Evolutionary conservation across 805 yeast genomes (phyloP).

Genomic region (Saccharomycopsis fibuligera): DNA sequence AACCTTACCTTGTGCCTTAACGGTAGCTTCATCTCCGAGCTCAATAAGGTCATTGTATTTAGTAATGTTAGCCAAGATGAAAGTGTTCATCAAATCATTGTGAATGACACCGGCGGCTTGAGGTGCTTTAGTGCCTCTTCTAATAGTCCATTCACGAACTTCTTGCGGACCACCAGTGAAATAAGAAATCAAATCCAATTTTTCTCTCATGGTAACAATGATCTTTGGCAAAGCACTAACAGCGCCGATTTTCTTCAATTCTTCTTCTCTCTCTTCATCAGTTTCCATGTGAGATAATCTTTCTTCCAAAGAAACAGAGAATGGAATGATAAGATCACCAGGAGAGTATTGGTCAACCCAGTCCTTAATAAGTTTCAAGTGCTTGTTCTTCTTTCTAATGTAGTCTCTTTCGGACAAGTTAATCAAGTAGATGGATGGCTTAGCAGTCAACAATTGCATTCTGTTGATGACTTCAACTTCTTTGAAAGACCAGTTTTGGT

Average conservation of each 20-base stretch:
- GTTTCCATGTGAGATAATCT: constrained; percentile 81
- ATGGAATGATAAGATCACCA: constrained; percentile 86
- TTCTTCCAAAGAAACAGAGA: constrained; percentile 89
- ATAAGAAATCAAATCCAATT: constrained; percentile 82
- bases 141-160: constrained; percentile 96
- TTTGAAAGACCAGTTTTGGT: constrained; percentile 79
- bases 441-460: constrained; percentile 86
- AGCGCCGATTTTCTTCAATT: constrained; percentile 68
- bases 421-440: constrained; percentile 88
- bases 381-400: constrained; percentile 83
- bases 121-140: constrained; percentile 92
- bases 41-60: constrained; percentile 77
- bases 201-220: constrained; percentile 78
- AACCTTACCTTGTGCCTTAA: constrained; percentile 85
- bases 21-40: constrained; percentile 71
- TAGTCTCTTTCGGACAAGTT: constrained; percentile 88
- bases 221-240: constrained; percentile 80
- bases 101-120: constrained; percentile 98
- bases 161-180: constrained; percentile 96
- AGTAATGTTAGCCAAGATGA: constrained; percentile 89
- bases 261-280: constrained; percentile 73
- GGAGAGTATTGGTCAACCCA: constrained; percentile 90
- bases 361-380: constrained; percentile 69
- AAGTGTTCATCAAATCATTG: constrained; percentile 90
- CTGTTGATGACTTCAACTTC: constrained; percentile 87